Evolutionary conservation across 2,329 filamentous ascomycete species (phyloP).

Genomic region (Fusarium vanettenii): DNA sequence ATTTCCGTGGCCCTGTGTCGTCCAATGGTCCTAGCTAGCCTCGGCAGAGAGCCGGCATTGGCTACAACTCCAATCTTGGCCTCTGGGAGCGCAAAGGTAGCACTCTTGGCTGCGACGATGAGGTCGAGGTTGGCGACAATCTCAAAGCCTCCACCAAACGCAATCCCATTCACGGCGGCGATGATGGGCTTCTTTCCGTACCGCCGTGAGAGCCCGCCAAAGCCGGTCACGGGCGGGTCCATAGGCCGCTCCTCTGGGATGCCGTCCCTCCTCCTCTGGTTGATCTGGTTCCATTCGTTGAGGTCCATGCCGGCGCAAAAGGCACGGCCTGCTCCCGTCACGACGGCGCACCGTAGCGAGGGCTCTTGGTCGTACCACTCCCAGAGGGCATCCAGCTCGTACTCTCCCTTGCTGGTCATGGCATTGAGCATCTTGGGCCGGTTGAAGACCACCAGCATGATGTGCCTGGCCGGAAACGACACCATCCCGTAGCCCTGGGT

Average conservation of each 20-base stretch:
- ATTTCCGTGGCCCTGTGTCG: conserved; percentile 75
- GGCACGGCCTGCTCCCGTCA: conserved; percentile 72
- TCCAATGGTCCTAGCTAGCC: conserved; percentile 74
- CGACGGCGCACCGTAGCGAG: conserved; percentile 68
- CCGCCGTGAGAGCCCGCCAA: conserved; percentile 75
- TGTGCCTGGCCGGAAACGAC: conserved; percentile 38
- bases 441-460: conserved; percentile 43
- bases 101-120: conserved; percentile 68
- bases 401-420: conserved; percentile 41
- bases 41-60: conserved; percentile 76
- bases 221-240: conserved; percentile 57
- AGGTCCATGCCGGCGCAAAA: conserved; percentile 78
- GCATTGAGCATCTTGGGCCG: conserved; percentile 39
- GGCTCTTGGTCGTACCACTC: conserved; percentile 73
- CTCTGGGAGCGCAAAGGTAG: conserved; percentile 77
- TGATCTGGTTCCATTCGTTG: conserved; percentile 52
- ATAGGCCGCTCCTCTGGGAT: conserved; percentile 38
- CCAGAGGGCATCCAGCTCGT: conserved; percentile 60
- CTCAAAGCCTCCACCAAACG: conserved; percentile 81
- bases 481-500: conserved; percentile 34
- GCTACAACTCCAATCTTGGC: conserved; percentile 77
- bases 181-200: conserved; percentile 79
- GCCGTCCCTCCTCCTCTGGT: conserved; percentile 34
- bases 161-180: conserved; percentile 80
- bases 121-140: conserved; percentile 81